These are phyloP conservation scores for Neonothopanus nambi DNA, from an alignment of 1,284 basidiomycete species.

Conservation along the genomic window DNA sequence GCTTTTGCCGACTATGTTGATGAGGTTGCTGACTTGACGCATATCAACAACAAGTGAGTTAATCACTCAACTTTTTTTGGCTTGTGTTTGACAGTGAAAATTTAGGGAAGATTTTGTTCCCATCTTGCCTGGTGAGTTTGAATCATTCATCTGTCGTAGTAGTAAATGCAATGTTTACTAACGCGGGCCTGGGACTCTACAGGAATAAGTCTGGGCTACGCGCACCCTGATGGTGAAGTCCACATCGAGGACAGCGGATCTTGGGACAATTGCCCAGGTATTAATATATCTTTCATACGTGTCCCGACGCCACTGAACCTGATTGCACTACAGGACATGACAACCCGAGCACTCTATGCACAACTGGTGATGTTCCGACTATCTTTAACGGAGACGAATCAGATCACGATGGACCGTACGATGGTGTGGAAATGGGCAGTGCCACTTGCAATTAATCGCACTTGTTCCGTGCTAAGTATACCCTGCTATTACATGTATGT, in stretches of 20 bases:
- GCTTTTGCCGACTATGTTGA: constrained; percentile 61
- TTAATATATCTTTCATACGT: neutral
- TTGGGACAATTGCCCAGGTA: constrained; percentile 43
- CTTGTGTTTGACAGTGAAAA: constrained; percentile 1
- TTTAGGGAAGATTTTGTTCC: constrained; percentile 44
- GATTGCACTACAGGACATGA: constrained; percentile 47
- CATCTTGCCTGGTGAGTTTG: constrained; percentile 39
- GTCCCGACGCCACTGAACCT: neutral
- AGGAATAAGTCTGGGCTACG: constrained; percentile 50
- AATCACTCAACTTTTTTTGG: constrained; percentile 10
- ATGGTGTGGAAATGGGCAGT: too few relatives aligned
- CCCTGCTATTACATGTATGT: too few relatives aligned
- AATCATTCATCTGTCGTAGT: neutral
- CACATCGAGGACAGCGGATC: constrained; percentile 43
- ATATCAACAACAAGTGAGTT: constrained; percentile 47
- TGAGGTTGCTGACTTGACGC: constrained; percentile 37
- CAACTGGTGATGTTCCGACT: constrained; percentile 52
- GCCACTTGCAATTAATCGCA: too few relatives aligned
- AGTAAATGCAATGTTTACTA: neutral
- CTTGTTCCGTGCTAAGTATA: too few relatives aligned
- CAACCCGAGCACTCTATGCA: constrained; percentile 50
- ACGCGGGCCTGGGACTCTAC: neutral
- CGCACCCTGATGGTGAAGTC: constrained; percentile 58
- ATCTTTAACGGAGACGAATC: constrained; percentile 42
- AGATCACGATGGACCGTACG: constrained; percentile 46